Evolutionary conservation across 106 monocot species (phyloP), one percentile per base, ranked within the genome.

Genomic region (Triglochin maritima): DNA sequence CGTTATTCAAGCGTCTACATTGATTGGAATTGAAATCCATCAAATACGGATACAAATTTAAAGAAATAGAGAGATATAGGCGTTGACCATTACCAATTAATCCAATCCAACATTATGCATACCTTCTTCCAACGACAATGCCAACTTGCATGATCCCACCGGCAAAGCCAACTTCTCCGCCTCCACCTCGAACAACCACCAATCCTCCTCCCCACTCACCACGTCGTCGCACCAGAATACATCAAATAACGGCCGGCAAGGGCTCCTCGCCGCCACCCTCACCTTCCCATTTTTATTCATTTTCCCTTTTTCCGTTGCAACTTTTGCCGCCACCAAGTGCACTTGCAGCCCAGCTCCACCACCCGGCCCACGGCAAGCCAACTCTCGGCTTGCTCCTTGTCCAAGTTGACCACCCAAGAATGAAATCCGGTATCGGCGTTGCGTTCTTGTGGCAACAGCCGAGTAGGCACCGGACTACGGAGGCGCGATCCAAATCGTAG

Each of bases 201-300:
- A 87, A 43, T 78, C 77, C 6, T 89, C 89, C 52, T 84, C 87
- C 49, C 69, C 71, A 57, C 43, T 69, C 69, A 83, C 89, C 74
- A 85, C 17, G 44, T 94, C 94, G 9, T 85, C 84, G 49, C 82
- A 84, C 77, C 81, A 66, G 69, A 94, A 85, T 4, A 94, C 48
- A 70, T 89, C 94, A 78, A 82, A 75, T 89, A 94, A 89, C 48
- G 94, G 94, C 71, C 68, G 82, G 56, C 94, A 94, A 47, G 65
- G 64, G 67, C 94, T 85, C 8, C 61, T 9, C 49, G 83, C 56
- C 51, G 72, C 72, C 67, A 94, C 62, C 72, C 66, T 80, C 72
- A 90, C 85, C 72, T 29, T 65, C 46, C 84, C 84, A 42, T 42
- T 45, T 64, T 43, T 52, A 50, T 77, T 64, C 65, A 83, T 79